These are phyloP conservation scores for Phoma sp. DNA, from an alignment of 2,329 filamentous ascomycete species.

Conservation along the genomic window DNA sequence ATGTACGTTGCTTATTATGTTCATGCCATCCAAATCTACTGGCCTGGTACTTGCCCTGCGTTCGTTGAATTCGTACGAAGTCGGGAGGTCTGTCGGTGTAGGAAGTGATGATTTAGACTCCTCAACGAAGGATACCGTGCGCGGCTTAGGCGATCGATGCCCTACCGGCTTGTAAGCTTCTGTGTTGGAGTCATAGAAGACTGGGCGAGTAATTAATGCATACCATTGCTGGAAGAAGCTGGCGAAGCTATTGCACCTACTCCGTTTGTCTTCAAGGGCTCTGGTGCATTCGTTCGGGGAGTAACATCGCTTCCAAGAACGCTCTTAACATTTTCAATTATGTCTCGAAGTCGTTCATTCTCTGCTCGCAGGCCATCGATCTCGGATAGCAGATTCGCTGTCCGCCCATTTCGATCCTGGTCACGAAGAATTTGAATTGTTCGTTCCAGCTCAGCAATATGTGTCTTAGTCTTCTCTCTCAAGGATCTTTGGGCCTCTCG, in stretches of 20 bases:
- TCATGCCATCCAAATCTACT: constrained; percentile 45
- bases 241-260: constrained; percentile 22
- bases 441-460: constrained; percentile 46
- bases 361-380: constrained; percentile 41
- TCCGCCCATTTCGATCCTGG: constrained; percentile 42
- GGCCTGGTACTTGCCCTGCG: constrained; percentile 5
- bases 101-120: constrained; percentile 23
- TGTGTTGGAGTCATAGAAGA: constrained; percentile 8
- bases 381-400: constrained; percentile 38
- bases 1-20: constrained; percentile 24
- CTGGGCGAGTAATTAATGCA: constrained; percentile 14
- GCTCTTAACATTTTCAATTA: constrained; percentile 44
- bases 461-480: constrained; percentile 46
- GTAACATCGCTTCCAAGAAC: constrained; percentile 35
- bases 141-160: constrained; percentile 29
- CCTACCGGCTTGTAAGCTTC: constrained; percentile 36
- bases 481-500: constrained; percentile 45
- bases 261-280: constrained; percentile 6
- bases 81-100: constrained; percentile 16
- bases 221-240: constrained; percentile 33
- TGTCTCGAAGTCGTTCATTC: constrained; percentile 42
- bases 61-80: constrained; percentile 23
- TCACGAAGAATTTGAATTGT: constrained; percentile 44
- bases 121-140: constrained; percentile 22
- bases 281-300: constrained; percentile 17